Evolutionary conservation across 306 rosid species (phyloP).

Genomic region (Acacia crassicarpa): DNA sequence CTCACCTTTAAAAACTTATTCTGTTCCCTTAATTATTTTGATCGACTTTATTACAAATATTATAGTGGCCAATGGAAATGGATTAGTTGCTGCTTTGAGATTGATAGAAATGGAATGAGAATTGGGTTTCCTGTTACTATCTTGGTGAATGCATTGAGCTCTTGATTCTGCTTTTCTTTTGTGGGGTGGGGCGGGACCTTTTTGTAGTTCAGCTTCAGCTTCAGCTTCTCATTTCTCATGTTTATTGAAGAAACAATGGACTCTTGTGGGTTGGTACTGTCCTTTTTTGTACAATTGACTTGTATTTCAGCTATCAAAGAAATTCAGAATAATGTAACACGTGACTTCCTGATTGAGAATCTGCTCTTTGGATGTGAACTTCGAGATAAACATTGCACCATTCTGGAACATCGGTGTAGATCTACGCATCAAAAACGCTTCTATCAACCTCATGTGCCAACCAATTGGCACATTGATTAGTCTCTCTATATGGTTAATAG

Average conservation of each 20-base stretch:
- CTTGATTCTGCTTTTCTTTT: background rate
- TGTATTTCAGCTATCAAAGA: background rate
- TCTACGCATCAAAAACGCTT: background rate
- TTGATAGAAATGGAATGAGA: background rate
- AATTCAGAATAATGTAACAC: background rate
- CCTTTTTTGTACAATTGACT: background rate
- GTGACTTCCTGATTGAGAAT: background rate
- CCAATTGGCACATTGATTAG: background rate
- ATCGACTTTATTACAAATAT: background rate
- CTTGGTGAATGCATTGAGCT: background rate
- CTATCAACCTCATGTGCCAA: background rate
- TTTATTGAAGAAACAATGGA: background rate
- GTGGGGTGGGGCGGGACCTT: no score
- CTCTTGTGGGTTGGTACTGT: background rate
- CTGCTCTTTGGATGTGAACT: conserved; percentile 1
- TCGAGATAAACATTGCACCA: background rate
- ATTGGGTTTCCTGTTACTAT: background rate
- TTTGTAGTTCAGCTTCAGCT: no score
- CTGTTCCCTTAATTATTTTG: background rate
- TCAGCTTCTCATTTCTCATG: no score
- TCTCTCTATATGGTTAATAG: background rate
- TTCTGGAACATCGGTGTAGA: background rate
- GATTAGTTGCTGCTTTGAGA: background rate
- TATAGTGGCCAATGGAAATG: background rate
- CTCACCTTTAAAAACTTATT: background rate